Percentiles rank a stretch among this genome's conserved stretches.
Evolutionary conservation across 1,284 basidiomycete species (phyloP).

Genomic region (Golubevia pallescens): DNA sequence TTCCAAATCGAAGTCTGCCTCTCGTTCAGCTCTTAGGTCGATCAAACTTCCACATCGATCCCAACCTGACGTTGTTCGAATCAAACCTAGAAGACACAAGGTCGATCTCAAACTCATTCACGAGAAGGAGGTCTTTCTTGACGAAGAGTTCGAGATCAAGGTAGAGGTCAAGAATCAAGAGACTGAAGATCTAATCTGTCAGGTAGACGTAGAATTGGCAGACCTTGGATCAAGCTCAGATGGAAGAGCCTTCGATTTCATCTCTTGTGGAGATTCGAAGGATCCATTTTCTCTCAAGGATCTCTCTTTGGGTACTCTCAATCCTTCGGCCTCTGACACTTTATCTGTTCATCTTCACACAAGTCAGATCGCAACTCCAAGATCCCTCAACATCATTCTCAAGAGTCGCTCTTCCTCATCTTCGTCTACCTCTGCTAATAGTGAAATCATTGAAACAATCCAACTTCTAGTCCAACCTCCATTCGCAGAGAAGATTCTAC

Average conservation of each 20-base stretch:
- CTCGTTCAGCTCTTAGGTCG: neutral
- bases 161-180: conserved; percentile 19
- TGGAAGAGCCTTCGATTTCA: neutral
- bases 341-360: neutral
- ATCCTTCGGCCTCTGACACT: neutral
- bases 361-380: neutral
- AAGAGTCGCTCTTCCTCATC: neutral
- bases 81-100: conserved; percentile 10
- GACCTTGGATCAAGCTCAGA: neutral
- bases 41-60: neutral
- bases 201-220: conserved; percentile 11
- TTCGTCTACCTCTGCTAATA: neutral
- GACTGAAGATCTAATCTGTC: neutral
- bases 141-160: conserved; percentile 17
- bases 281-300: neutral
- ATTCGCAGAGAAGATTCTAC: neutral
- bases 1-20: neutral
- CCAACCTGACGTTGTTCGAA: neutral
- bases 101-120: conserved; percentile 6
- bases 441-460: neutral
- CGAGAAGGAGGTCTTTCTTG: conserved; percentile 10
- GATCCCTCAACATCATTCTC: neutral
- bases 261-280: neutral
- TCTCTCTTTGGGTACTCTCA: neutral
- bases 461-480: neutral